These are phyloP conservation scores for Diaporthe batatas DNA, from an alignment of 2,329 filamentous ascomycete species.

Conservation along the genomic window DNA sequence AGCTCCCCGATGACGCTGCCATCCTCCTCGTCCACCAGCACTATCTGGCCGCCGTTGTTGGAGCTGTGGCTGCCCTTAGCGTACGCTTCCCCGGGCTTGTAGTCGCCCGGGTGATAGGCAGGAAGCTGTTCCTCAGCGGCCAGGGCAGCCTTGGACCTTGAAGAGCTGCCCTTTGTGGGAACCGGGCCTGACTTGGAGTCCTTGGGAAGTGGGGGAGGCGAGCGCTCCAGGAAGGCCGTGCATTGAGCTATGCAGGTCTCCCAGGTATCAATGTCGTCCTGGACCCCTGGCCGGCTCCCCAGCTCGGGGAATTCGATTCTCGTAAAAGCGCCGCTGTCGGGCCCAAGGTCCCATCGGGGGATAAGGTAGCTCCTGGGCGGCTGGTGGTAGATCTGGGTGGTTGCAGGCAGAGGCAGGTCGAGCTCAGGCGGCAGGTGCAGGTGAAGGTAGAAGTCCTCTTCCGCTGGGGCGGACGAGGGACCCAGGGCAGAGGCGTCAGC, in stretches of 20 bases:
- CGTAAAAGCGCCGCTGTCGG: conserved; percentile 90
- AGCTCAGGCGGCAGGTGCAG: conserved; percentile 94
- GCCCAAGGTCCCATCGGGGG: conserved; percentile 92
- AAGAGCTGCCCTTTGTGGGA: conserved; percentile 23
- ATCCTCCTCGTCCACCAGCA: conserved; percentile 95
- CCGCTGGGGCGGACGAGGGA: conserved; percentile 65
- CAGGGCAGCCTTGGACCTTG: conserved; percentile 56
- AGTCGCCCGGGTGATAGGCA: conserved; percentile 85
- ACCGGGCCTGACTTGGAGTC: conserved; percentile 44
- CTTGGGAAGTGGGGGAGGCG: conserved; percentile 68
- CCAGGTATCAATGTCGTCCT: conserved; percentile 96
- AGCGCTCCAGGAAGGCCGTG: conserved; percentile 92
- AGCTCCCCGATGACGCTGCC: conserved; percentile 95
- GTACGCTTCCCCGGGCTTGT: conserved; percentile 84
- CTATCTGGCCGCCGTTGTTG: conserved; percentile 79
- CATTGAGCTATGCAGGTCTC: conserved; percentile 99
- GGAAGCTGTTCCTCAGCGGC: conserved; percentile 62
- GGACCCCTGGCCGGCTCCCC: conserved; percentile 78
- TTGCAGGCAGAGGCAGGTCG: conserved; percentile 92
- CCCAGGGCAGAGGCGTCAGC: conserved; percentile 67
- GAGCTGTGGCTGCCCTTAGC: conserved; percentile 71
- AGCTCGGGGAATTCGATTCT: conserved; percentile 88
- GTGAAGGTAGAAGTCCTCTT: conserved; percentile 97
- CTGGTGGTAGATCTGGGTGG: conserved; percentile 97
- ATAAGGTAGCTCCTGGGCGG: conserved; percentile 94